Percentiles rank a stretch among this genome's conserved stretches.
phyloP scores from a whole-genome alignment of 129 eudicot species.

The Escallonia herrerae region DNA sequence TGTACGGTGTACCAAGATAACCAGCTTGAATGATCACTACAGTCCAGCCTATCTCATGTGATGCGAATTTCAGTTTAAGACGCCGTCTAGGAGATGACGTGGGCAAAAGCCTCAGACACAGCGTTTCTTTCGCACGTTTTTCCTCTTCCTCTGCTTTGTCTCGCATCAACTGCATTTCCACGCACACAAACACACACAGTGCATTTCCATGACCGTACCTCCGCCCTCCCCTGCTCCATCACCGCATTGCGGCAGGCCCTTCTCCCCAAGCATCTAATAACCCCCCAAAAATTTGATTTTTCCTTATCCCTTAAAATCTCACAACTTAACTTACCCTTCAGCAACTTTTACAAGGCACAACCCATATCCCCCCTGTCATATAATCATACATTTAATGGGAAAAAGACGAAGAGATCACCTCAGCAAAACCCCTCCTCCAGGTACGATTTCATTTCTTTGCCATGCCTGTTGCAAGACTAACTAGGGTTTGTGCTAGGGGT shows the following conservation, averaged over 20 bases:
- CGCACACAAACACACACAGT: no score
- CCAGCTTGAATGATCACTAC: no score
- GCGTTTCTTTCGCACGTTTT: not conserved
- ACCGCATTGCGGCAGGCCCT: slow-evolving; percentile 14
- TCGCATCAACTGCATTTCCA: no score
- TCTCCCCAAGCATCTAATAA: slow-evolving; percentile 3
- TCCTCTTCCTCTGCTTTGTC: no score
- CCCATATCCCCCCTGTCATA: not conserved
- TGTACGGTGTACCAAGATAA: no score
- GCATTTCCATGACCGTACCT: slow-evolving; percentile 17
- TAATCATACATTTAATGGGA: slow-evolving; percentile 19
- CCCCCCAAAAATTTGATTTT: slow-evolving; percentile 17
- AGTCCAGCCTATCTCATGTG: no score
- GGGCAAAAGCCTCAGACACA: no score
- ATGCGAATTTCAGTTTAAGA: no score
- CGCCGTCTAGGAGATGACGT: no score
- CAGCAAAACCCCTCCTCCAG: slow-evolving; percentile 24
- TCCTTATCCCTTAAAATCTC: not conserved
- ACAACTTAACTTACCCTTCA: no score
- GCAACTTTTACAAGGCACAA: not conserved
- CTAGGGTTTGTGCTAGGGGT: not conserved
- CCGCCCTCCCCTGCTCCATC: slow-evolving; percentile 28
- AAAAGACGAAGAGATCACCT: slow-evolving; percentile 34
- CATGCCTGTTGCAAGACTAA: not conserved
- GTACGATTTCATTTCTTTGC: slow-evolving; percentile 9